Base-by-base conservation (phyloP, 2,329 filamentous ascomycete species). In the Pseudocercospora vitis region DNA sequence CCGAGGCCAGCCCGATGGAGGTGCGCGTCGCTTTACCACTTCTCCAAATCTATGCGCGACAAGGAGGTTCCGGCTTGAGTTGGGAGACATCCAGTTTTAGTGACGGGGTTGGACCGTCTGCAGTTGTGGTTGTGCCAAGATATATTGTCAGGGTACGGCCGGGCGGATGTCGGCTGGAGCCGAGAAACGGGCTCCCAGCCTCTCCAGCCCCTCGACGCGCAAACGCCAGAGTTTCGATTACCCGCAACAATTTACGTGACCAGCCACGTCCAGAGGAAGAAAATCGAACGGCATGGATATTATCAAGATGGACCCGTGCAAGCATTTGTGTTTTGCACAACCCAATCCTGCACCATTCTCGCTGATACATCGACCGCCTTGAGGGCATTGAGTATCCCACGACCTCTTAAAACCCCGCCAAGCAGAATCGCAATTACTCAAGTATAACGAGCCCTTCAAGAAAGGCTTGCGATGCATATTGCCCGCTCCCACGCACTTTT, bases 281-380 rank as follows among this genome's bases (percentile, higher is more conserved):
- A 28, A 55, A 55, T 49, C 35, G 46, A 33, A 37, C 28, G 23
- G 35, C 45, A 28, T 42, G 23, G 8, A 23, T 35, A 42, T 19
- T 42, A 55, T 53, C 47, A 46, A 39, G 14, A 50, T 42, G 46
- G 37, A 29, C 23, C 40, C 47, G 21, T 49, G 18, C 23, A 7
- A 28, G 37, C n/a, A 18, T 49, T 35, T 35, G 23, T 12, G 12
- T 46, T 44, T 37, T 45, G 42, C 50, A 52, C 35, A 21, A 24
- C 19, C 37, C 42, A 18, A 39, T 50, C 52, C 47, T 55, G 35
- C 48, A 52, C 29, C 21, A 33, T 55, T 58, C 48, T 52, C 55
- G 55, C 57, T 45, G 55, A 28, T 48, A 48, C 52, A 51, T 16
- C 52, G 35, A 52, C 57, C 59, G 39, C 59, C 54, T 45, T 61